Evolutionary conservation across 495 filamentous ascomycete genomes (phyloP).

Genomic region (Penicillium longicatenatum): DNA sequence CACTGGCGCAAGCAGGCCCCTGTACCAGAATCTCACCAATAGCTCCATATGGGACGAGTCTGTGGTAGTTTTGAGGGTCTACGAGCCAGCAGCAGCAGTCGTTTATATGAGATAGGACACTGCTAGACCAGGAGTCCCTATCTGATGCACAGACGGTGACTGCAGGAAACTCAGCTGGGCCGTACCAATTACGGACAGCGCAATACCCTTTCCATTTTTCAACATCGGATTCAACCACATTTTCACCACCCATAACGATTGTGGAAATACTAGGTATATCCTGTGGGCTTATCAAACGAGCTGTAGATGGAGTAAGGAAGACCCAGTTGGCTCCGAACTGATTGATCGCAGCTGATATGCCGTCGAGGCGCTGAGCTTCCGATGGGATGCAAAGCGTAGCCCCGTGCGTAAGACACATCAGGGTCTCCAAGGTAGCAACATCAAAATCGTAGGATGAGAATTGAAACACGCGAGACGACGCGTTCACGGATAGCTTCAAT

Average conservation of each 20-base stretch:
- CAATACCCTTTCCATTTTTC: no score
- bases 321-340: not conserved
- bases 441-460: slow-evolving; percentile 64
- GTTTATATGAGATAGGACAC: slow-evolving; percentile 29
- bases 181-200: no score
- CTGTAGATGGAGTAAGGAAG: not conserved
- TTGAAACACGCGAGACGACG: slow-evolving; percentile 60
- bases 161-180: no score
- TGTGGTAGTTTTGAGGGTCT: slow-evolving; percentile 26
- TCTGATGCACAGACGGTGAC: no score
- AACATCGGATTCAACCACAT: no score
- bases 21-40: slow-evolving; percentile 33
- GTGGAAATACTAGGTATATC: no score
- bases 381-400: slow-evolving; percentile 43
- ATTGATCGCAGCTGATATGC: not conserved
- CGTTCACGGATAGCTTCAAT: no score
- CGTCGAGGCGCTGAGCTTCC: slow-evolving; percentile 24
- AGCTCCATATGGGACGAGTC: slow-evolving; percentile 33
- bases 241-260: no score
- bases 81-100: slow-evolving; percentile 35
- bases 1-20: slow-evolving; percentile 21
- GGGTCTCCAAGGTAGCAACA: no score
- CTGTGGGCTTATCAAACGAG: not conserved
- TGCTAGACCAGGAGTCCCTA: slow-evolving; percentile 8
- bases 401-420: slow-evolving; percentile 31